Evolutionary conservation across 306 rosid species (phyloP).

Genomic region (Cicer chorassanicum): DNA sequence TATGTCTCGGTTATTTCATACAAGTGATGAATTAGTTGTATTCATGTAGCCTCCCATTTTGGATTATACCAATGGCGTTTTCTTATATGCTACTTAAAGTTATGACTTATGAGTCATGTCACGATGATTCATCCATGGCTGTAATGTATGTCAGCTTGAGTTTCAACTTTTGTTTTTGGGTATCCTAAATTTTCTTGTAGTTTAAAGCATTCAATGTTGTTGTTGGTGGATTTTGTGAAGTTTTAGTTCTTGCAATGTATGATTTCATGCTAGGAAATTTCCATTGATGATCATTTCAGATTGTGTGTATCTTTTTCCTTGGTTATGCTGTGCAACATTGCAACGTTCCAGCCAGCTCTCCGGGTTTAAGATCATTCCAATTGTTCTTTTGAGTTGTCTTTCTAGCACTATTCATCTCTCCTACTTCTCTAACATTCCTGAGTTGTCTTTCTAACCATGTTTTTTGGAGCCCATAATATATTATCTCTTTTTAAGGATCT

Average conservation of each 20-base stretch:
- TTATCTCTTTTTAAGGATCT: neutral
- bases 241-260: neutral
- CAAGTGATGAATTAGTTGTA: neutral
- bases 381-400: neutral
- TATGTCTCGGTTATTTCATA: neutral
- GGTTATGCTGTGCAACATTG: neutral
- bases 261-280: neutral
- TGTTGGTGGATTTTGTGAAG: neutral
- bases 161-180: neutral
- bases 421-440: neutral
- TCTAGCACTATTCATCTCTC: neutral
- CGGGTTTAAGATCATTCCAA: neutral
- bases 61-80: neutral
- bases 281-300: neutral
- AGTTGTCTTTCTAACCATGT: too few relatives aligned
- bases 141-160: neutral
- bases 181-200: neutral
- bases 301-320: neutral
- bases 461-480: too few relatives aligned
- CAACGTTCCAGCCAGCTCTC: neutral
- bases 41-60: neutral
- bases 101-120: neutral
- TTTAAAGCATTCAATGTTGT: neutral
- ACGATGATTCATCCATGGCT: neutral
- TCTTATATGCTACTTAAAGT: neutral